phyloP scores from a whole-genome alignment of 352 stramenopile species.

The Pythium rhizo-oryzae region DNA sequence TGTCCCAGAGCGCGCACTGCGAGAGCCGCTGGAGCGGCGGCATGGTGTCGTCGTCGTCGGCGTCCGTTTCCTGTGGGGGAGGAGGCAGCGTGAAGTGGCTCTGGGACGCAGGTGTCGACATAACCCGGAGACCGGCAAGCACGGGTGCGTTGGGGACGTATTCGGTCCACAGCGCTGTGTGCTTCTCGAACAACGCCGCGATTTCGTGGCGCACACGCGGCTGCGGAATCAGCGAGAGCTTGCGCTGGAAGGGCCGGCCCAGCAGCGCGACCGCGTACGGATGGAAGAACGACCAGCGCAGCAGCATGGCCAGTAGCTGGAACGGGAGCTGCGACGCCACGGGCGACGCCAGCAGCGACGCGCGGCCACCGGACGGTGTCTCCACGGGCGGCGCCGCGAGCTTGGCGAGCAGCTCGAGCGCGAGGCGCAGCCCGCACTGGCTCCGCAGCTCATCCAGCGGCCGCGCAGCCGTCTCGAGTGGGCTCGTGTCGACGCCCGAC shows the following conservation, averaged over 20 bases:
- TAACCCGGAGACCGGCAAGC: too few relatives aligned
- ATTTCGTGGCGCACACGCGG: slow-evolving; percentile 43
- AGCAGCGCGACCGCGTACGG: slow-evolving; percentile 42
- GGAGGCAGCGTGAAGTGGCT: not conserved
- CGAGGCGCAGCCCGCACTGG: slow-evolving; percentile 61
- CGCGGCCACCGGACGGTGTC: not conserved
- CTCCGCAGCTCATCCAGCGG: slow-evolving; percentile 44
- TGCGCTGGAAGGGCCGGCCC: slow-evolving; percentile 46
- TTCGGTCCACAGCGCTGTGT: slow-evolving; percentile 37
- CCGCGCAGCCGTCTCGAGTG: slow-evolving; percentile 15
- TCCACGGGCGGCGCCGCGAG: not conserved
- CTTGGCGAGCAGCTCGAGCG: slow-evolving; percentile 49
- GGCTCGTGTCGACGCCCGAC: not conserved
- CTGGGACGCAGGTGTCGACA: too few relatives aligned
- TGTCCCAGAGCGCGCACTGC: slow-evolving; percentile 63
- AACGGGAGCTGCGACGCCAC: slow-evolving; percentile 53
- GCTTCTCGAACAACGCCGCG: slow-evolving; percentile 27
- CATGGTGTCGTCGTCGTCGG: not conserved
- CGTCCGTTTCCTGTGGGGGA: not conserved
- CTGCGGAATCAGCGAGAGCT: slow-evolving; percentile 56
- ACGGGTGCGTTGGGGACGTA: not conserved
- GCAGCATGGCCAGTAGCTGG: slow-evolving; percentile 61
- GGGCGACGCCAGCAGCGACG: slow-evolving; percentile 38
- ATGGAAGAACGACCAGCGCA: slow-evolving; percentile 80
- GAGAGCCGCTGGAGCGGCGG: slow-evolving; percentile 41